phyloP scores from a whole-genome alignment of 164 flowering plant species.

The Berberis vulgaris region DNA sequence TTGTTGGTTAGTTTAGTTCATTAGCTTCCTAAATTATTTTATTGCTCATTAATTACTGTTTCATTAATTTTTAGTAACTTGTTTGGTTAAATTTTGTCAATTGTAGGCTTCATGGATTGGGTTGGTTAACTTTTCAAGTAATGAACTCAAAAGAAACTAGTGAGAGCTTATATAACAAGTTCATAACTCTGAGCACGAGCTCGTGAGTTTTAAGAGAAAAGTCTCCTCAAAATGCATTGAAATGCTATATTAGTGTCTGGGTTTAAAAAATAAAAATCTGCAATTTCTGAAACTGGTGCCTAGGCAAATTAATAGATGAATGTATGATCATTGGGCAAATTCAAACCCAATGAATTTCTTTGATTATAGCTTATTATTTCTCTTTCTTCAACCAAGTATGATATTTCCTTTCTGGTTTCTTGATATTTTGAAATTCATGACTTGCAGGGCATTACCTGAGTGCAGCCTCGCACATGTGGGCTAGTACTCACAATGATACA shows the following conservation, averaged over 20 bases:
- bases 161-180: not conserved
- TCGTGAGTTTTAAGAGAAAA: too few relatives aligned
- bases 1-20: conserved; percentile 55
- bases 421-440: not conserved
- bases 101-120: too few relatives aligned
- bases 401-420: not conserved
- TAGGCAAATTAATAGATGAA: too few relatives aligned
- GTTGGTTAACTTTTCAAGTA: not conserved
- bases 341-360: too few relatives aligned
- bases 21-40: not conserved
- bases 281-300: too few relatives aligned
- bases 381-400: too few relatives aligned
- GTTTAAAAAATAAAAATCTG: too few relatives aligned
- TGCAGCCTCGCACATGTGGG: conserved; percentile 91
- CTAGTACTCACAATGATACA: conserved; percentile 66
- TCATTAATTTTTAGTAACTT: not conserved
- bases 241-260: too few relatives aligned
- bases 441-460: conserved; percentile 84
- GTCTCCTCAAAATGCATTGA: too few relatives aligned
- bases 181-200: too few relatives aligned
- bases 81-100: not conserved
- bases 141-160: not conserved
- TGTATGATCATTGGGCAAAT: too few relatives aligned
- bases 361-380: too few relatives aligned
- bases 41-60: not conserved